A percentile compares a stretch with the other conserved stretches of the same genome.
Evolutionary conservation across 495 filamentous ascomycete species (phyloP).

Genomic region (Aspergillus sparsus): DNA sequence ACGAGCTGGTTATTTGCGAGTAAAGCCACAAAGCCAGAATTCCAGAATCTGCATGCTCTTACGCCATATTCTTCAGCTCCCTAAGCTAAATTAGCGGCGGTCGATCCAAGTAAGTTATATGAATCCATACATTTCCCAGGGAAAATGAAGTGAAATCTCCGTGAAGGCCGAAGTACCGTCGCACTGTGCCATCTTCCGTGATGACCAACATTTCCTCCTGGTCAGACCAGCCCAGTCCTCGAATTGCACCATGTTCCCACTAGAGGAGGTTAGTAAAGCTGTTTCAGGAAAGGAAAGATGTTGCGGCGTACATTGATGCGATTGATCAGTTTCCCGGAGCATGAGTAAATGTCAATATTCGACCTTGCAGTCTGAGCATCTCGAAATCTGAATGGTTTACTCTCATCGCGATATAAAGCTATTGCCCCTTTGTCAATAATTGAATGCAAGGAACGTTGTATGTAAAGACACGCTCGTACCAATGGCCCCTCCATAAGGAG

Average conservation of each 20-base stretch:
- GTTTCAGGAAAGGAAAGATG: not conserved
- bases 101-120: not conserved
- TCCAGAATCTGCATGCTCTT: slow-evolving; percentile 84
- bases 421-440: slow-evolving; percentile 22
- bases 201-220: slow-evolving; percentile 91
- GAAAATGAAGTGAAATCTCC: slow-evolving; percentile 95
- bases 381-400: slow-evolving; percentile 74
- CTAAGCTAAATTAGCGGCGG: slow-evolving; percentile 39
- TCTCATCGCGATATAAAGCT: slow-evolving; percentile 90
- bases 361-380: slow-evolving; percentile 72
- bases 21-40: slow-evolving; percentile 88
- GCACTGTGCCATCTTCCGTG: slow-evolving; percentile 84
- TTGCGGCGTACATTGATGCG: slow-evolving; percentile 59
- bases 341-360: slow-evolving; percentile 92
- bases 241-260: slow-evolving; percentile 91
- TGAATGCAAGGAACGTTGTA: too few relatives aligned
- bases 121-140: slow-evolving; percentile 70
- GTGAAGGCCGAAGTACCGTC: slow-evolving; percentile 88
- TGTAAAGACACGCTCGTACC: slow-evolving; percentile 53
- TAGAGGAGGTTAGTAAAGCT: slow-evolving; percentile 35
- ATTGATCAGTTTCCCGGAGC: slow-evolving; percentile 79
- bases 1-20: slow-evolving; percentile 86
- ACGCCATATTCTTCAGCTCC: slow-evolving; percentile 87
- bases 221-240: slow-evolving; percentile 93
- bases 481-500: slow-evolving; percentile 91